Conservation (phyloP, 129 eudicot species). For the Saposhnikovia divaricata region DNA sequence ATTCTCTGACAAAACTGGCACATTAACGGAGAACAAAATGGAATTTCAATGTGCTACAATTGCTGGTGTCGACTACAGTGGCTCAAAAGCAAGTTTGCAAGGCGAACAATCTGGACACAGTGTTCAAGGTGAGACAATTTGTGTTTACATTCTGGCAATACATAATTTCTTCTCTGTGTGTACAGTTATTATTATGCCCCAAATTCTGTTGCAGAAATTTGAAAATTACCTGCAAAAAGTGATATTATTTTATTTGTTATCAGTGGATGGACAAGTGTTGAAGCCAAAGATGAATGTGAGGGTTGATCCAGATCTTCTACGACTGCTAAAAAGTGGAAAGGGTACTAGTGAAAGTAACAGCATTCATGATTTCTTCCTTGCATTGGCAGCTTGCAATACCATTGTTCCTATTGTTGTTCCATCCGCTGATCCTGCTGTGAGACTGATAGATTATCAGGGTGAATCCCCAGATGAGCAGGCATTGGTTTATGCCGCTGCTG, state of each 20-base stretch:
- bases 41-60: slow-evolving; percentile 89
- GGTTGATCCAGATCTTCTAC: slow-evolving; percentile 60
- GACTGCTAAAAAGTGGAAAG: slow-evolving; percentile 33
- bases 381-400: slow-evolving; percentile 96
- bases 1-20: slow-evolving; percentile 94
- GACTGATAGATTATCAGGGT: slow-evolving; percentile 85
- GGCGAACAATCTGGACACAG: slow-evolving; percentile 39
- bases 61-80: slow-evolving; percentile 61
- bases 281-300: slow-evolving; percentile 79
- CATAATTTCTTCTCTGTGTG: neutral
- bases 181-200: neutral
- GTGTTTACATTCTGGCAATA: neutral
- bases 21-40: slow-evolving; percentile 98
- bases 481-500: slow-evolving; percentile 96
- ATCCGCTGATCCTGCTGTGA: slow-evolving; percentile 53
- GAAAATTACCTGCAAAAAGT: neutral
- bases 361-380: slow-evolving; percentile 70
- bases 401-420: slow-evolving; percentile 76
- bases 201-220: neutral
- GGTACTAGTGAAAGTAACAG: slow-evolving; percentile 34
- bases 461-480: slow-evolving; percentile 99
- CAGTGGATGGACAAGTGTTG: slow-evolving; percentile 65
- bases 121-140: slow-evolving; percentile 47
- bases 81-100: slow-evolving; percentile 26
- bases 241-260: slow-evolving; percentile 15